Evolutionary conservation across 2,329 filamentous ascomycete species (phyloP), one percentile per base, ranked within the genome.

Genomic region (Epichloe bromicola): DNA sequence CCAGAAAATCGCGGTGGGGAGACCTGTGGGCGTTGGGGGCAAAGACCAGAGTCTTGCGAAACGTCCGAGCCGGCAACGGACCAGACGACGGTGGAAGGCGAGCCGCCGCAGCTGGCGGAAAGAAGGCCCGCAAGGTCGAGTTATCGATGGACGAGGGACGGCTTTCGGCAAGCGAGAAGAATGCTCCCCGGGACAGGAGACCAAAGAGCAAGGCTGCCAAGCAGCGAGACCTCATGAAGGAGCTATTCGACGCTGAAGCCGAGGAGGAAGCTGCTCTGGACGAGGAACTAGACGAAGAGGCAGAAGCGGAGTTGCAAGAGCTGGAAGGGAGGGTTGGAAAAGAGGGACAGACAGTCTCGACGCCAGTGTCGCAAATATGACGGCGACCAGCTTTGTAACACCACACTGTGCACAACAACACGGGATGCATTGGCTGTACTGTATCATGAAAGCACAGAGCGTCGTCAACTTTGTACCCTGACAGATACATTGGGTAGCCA

Each of bases 1-100:
- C 93, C 37, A 82, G 93, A 55, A 98, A 98, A 70, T 79, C 85
- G 0, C 72, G 71, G 49, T 97, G 91, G 93, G 93, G 93, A 39
- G 93, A 97, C 64, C 73, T 97, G 10, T 98, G 93, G 93, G 89
- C 91, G 1, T 74, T 97, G 0, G 93, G 93, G 0, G 91, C 90
- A 20, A 97, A 97, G 74, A 94, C 88, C 0, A 76, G 88, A 12
- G 77, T 85, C 4, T 62, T 67, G 2, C 73, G 86, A 45, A 73
- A 70, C 14, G 69, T 86, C 42, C 78, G 82, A 7, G 67, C 85
- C 3, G 86, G 86, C 49, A 65, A 63, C 55, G 68, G 67, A 49
- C 63, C 63, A 0, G 67, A 73, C 30, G 75, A 76, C 39, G 73
- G 72, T 4, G 73, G 71, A 3, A 70, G 74, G 48, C 66, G 73